Evolutionary conservation across 2,329 filamentous ascomycete species (phyloP), one percentile per base, ranked within the genome.

Genomic region (Didymella pomorum): DNA sequence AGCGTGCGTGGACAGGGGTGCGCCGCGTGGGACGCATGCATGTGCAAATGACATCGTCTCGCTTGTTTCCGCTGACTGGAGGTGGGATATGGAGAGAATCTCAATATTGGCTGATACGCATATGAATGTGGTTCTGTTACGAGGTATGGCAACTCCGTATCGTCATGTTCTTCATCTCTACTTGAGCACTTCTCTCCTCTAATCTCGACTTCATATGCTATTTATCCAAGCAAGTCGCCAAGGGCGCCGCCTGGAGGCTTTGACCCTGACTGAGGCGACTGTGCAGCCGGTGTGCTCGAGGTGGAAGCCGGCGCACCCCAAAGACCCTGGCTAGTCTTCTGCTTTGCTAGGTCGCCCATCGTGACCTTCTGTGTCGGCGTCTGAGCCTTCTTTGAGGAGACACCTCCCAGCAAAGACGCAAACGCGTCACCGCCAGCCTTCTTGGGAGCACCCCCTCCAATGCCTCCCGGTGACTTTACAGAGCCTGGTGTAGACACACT

Each of bases 281-380:
- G 72, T 12, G 64, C 63, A 33, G 64, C 65, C 35, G 73, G 70
- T n/a, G 73, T 76, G 50, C 70, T 72, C 0, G 72, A 60, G 12
- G 64, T 74, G 63, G 65, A 81, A 60, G 46, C 87, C 16, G 89
- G 84, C 0, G 91, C 86, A 18, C 94, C 95, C 93, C 96, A 99
- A 63, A 99, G 92, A 8, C 93, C 93, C 16, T 93, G 93, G 69
- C 89, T 93, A 58, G 93, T 95, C 84, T 98, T 97, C 79, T 97
- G 93, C 82, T 97, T 97, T n/a, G 93, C 94, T 78, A 99, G 87
- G 76, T 96, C 93, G 28, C 93, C 93, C 79, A 99, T 85, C 54
- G 93, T 93, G 50, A 92, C 89, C 58, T 88, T 84, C 52, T 83
- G 81, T 10, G 81, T 82, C 12, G 84, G 82, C 2, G 87, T 84